Evolutionary conservation across 2,329 filamentous ascomycete species (phyloP), one percentile per base, ranked within the genome.

Genomic region (Acephala macrosclerotiorum): DNA sequence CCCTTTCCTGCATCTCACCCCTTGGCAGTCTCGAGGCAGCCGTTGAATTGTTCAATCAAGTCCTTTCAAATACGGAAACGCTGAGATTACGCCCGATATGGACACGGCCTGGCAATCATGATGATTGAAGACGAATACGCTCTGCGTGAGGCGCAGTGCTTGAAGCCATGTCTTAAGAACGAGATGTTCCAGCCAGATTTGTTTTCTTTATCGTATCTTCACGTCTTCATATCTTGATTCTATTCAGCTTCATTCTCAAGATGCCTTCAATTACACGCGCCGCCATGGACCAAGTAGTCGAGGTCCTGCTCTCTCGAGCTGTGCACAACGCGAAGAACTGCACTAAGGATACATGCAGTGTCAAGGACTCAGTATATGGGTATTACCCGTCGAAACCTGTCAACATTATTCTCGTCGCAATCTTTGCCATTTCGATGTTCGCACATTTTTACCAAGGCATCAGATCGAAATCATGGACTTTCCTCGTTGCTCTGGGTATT

Each of bases 391-490:
- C 40, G 14, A 49, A 36, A 25, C 55, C 42, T 7, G 40, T 58
- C 16, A 59, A 26, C n/a, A 26, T 42, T 22, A 51, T 63, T 2
- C 56, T 63, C 20, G 35, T 63, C 3, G 22, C n/a, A 2, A 22
- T 63, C 2, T 63, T 59, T 33, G 55, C 4, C 1, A 11, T 64
- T 3, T 64, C 35, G 3, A n/a, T 58, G 35, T 14, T 45, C 7
- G 45, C n/a, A 33, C 56, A 64, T 59, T 4, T 25, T 12, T 59
- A 53, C 33, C 61, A 53, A 45, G 61, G 56, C 20, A 26, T 55
- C 22, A 60, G 49, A 47, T 51, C 20, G 12, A 38, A 25, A 36
- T 25, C 56, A 18, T 60, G 61, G 61, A 64, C 53, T 20, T 64
- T 60, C 25, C 18, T 64, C 12, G 5, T 35, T 9, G 56, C 49